A percentile compares a stretch with the other conserved stretches of the same genome.
Evolutionary conservation across 768 basidiomycete species (phyloP).

Genomic region (Kwoniella botswanensis): DNA sequence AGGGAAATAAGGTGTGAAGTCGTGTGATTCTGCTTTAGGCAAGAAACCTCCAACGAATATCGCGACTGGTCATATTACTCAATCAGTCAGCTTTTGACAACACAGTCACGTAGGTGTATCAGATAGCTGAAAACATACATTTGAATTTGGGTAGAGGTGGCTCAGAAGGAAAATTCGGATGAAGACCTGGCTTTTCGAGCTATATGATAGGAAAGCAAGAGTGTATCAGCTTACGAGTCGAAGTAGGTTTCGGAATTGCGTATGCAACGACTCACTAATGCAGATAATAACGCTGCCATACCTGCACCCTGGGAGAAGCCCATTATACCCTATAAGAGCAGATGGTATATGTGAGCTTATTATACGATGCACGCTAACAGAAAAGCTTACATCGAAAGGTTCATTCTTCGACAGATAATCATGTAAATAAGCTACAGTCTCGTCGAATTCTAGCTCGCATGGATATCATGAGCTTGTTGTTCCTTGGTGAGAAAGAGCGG

Average conservation of each 20-base stretch:
- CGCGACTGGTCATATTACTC: conserved; percentile 24
- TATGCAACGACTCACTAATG: conserved; percentile 39
- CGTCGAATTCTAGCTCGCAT: conserved; percentile 41
- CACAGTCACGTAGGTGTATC: not conserved
- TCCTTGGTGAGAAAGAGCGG: not conserved
- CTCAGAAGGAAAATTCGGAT: conserved; percentile 44
- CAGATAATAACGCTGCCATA: conserved; percentile 54
- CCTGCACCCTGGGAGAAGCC: conserved; percentile 58
- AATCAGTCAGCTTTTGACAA: not conserved
- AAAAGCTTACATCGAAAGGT: conserved; percentile 52
- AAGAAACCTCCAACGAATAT: conserved; percentile 56
- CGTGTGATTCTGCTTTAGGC: conserved; percentile 34
- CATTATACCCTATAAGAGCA: conserved; percentile 46
- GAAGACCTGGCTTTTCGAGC: conserved; percentile 52
- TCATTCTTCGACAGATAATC: conserved; percentile 45
- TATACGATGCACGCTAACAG: not conserved
- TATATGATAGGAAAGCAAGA: conserved; percentile 16
- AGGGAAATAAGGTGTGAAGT: conserved; percentile 48
- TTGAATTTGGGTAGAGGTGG: conserved; percentile 49
- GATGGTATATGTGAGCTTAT: not conserved
- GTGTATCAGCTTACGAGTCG: not conserved
- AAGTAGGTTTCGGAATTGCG: not conserved
- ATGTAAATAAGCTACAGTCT: conserved; percentile 51
- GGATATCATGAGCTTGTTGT: not conserved
- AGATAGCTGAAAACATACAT: conserved; percentile 37